These are phyloP conservation scores for Saturnispora dispora DNA, from an alignment of 805 yeast genomes.

Conservation along the genomic window DNA sequence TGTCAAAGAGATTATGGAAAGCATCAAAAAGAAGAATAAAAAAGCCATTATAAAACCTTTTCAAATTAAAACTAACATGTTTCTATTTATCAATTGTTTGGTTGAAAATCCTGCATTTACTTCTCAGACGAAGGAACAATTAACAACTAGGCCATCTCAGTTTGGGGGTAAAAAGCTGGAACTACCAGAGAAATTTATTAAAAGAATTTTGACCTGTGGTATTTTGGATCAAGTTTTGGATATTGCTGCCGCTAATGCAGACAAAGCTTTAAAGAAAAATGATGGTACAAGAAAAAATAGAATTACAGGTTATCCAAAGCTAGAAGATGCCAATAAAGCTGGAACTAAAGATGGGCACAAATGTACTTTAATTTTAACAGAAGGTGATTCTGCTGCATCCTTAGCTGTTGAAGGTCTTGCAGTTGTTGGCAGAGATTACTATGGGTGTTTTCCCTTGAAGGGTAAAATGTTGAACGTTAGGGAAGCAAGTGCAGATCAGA, in stretches of 20 bases:
- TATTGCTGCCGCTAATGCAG: conserved; percentile 83
- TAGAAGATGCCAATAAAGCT: conserved; percentile 93
- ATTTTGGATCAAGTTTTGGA: conserved; percentile 68
- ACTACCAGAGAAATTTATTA: conserved; percentile 70
- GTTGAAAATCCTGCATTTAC: conserved; percentile 96
- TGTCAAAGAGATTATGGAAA: conserved; percentile 64
- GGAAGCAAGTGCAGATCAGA: conserved; percentile 95
- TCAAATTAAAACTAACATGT: conserved; percentile 85
- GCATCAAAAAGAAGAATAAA: conserved; percentile 55
- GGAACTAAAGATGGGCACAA: conserved; percentile 89
- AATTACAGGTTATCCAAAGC: conserved; percentile 79
- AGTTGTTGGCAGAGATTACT: conserved; percentile 90
- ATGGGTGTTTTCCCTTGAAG: conserved; percentile 90
- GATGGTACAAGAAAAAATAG: conserved; percentile 83
- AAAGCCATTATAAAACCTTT: conserved; percentile 72
- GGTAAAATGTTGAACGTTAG: conserved; percentile 94
- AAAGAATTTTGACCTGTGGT: conserved; percentile 59
- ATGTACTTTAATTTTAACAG: conserved; percentile 89
- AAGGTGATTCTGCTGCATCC: conserved; percentile 93
- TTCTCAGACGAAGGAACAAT: conserved; percentile 93
- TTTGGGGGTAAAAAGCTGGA: conserved; percentile 77
- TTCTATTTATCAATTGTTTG: conserved; percentile 81
- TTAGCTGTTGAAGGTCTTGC: conserved; percentile 89
- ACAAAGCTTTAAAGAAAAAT: conserved; percentile 73
- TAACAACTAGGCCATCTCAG: conserved; percentile 80